Evolutionary conservation across 1,139 yeast genomes (phyloP), one percentile per base, ranked within the genome.

Genomic region (Protomyces inouyei): DNA sequence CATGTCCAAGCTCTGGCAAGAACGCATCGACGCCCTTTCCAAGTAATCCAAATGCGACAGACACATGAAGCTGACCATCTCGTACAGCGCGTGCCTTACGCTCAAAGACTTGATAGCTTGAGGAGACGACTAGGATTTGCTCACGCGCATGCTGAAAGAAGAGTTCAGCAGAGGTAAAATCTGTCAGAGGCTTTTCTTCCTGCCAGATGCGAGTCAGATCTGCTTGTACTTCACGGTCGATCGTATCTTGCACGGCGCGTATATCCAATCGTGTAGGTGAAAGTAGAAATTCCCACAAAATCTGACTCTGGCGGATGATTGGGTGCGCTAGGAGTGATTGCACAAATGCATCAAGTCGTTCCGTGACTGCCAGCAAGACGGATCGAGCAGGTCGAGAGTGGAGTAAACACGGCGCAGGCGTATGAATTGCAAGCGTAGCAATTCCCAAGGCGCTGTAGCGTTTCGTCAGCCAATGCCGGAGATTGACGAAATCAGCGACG

Each of bases 291-390:
- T 78, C 80, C 79, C 83, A 78, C 51, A 80, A 68, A 12, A 80
- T 71, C 55, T 74, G 78, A 65, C 77, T 78, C 25, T 71, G 67
- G 14, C 72, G 64, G 66, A 76, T 71, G 32, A 73, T 68, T 12
- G 78, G 77, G 60, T 74, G 78, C 18, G 73, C 70, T 2, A 75
- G 70, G 38, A 84, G 69, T 12, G 79, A 73, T 45, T 77, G 75
- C 28, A 85, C 73, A 61, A 83, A 78, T 8, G 78, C 69, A 66
- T 84, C 85, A 59, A 85, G 71, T 48, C 76, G 76, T 46, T 79
- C 80, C 55, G 84, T 77, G 38, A 83, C 72, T 51, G 83, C 77
- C 67, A 85, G 83, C 35, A 82, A 74, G 32, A 79, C 73, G 66
- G 74, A 72, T 10, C 77, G 70, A 0, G 76, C 72, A 8, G 75